A percentile compares a stretch with the other conserved stretches of the same genome.
Evolutionary conservation across 805 yeast species (phyloP).

Genomic region (Myxozyma lipomycoides): DNA sequence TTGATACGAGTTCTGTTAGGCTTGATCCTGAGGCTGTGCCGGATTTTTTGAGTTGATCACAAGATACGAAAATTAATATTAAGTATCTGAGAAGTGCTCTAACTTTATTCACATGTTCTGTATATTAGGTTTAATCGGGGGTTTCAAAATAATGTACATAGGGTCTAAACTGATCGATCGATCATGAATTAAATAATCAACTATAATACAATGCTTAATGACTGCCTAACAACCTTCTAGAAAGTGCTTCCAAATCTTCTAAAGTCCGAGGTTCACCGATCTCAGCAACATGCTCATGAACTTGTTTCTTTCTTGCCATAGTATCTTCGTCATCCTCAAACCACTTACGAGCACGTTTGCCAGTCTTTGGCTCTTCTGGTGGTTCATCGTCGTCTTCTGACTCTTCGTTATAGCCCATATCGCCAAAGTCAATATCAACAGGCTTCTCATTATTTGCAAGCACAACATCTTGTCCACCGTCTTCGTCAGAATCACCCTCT

Average conservation of each 20-base stretch:
- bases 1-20: conserved; percentile 25
- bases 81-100: neutral
- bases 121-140: neutral
- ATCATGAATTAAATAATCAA: no score
- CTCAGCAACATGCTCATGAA: conserved; percentile 52
- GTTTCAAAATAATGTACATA: no score
- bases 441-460: conserved; percentile 23
- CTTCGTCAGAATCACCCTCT: conserved; percentile 33
- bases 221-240: conserved; percentile 43
- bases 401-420: conserved; percentile 26
- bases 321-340: conserved; percentile 30
- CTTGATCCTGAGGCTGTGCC: conserved; percentile 26
- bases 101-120: neutral
- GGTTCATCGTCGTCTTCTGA: conserved; percentile 49
- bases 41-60: conserved; percentile 19
- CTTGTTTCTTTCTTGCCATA: conserved; percentile 24
- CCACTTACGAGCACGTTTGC: conserved; percentile 26
- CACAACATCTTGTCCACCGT: conserved; percentile 31
- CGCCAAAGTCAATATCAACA: conserved; percentile 6
- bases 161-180: no score
- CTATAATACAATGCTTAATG: no score
- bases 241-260: conserved; percentile 89
- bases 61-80: neutral
- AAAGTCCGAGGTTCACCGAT: conserved; percentile 84
- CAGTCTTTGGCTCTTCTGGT: conserved; percentile 37